Conservation (phyloP, 768 basidiomycete genomes). For the Rhodotorula sphaerocarpa region DNA sequence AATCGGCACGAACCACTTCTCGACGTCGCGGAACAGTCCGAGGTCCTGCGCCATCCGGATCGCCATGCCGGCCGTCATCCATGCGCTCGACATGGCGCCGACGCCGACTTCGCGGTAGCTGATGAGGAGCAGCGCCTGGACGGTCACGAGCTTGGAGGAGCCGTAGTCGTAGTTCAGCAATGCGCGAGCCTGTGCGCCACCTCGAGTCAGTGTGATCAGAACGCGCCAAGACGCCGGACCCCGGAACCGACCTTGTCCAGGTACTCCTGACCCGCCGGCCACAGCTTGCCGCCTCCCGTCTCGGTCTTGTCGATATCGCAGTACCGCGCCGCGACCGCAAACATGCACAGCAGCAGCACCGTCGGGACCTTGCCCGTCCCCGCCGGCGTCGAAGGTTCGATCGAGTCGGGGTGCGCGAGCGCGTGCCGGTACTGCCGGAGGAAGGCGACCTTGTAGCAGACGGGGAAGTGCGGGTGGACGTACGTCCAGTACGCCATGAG, state of each 20-base stretch:
- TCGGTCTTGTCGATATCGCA: conserved; percentile 36
- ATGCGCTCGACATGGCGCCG: conserved; percentile 75
- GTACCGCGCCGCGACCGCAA: conserved; percentile 70
- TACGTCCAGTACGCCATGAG: conserved; percentile 70
- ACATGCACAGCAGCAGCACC: conserved; percentile 73
- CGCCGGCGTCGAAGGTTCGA: conserved; percentile 17
- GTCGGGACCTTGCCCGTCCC: conserved; percentile 45
- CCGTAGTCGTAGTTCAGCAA: conserved; percentile 53
- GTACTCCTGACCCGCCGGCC: conserved; percentile 38
- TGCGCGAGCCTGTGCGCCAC: conserved; percentile 35
- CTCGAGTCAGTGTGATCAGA: not conserved
- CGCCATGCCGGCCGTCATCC: conserved; percentile 64
- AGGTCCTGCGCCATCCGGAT: conserved; percentile 59
- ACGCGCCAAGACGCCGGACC: too few relatives aligned
- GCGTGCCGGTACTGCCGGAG: conserved; percentile 35
- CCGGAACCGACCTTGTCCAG: conserved; percentile 12
- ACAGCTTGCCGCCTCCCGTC: conserved; percentile 33
- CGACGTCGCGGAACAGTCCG: conserved; percentile 39
- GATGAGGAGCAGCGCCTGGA: conserved; percentile 69
- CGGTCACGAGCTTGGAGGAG: conserved; percentile 63
- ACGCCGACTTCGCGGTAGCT: conserved; percentile 80
- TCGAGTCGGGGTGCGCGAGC: conserved; percentile 27
- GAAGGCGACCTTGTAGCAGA: conserved; percentile 47
- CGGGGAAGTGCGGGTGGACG: conserved; percentile 69
- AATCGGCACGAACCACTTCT: conserved; percentile 38